Evolutionary conservation across 2,329 filamentous ascomycete genomes (phyloP).

Genomic region (Paramyrothecium sp.): DNA sequence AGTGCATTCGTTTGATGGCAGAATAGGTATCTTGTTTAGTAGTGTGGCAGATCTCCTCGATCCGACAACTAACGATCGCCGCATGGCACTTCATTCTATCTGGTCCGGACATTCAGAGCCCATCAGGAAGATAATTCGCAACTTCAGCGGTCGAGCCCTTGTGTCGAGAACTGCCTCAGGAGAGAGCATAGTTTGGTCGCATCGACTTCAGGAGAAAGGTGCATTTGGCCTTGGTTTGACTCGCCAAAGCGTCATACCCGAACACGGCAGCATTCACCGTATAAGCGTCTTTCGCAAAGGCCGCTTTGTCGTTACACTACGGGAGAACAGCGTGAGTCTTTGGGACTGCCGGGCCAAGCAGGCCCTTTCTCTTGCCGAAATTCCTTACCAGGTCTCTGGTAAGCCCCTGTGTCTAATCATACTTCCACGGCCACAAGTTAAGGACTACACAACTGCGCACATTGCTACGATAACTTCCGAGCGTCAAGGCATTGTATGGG

Average conservation of each 20-base stretch:
- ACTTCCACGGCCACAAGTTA: slow-evolving; percentile 61
- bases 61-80: slow-evolving; percentile 57
- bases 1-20: slow-evolving; percentile 81
- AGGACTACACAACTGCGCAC: slow-evolving; percentile 59
- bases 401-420: slow-evolving; percentile 79
- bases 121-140: slow-evolving; percentile 83
- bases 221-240: slow-evolving; percentile 51
- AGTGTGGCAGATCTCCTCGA: slow-evolving; percentile 80
- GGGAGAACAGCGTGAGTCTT: slow-evolving; percentile 66
- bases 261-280: slow-evolving; percentile 71
- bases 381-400: slow-evolving; percentile 57
- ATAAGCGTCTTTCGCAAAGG: slow-evolving; percentile 77
- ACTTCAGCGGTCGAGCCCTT: slow-evolving; percentile 75
- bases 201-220: slow-evolving; percentile 37
- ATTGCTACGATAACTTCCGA: slow-evolving; percentile 81
- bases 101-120: slow-evolving; percentile 84
- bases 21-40: slow-evolving; percentile 77
- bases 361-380: slow-evolving; percentile 52
- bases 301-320: slow-evolving; percentile 77
- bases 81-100: slow-evolving; percentile 61
- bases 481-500: slow-evolving; percentile 79
- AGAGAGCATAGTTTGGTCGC: slow-evolving; percentile 82
- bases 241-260: slow-evolving; percentile 66
- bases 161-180: slow-evolving; percentile 78
- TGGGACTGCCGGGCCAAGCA: slow-evolving; percentile 71